A percentile compares a stretch with the other conserved stretches of the same genome.
These are phyloP conservation scores for Rhododendron kiyosumense DNA, from an alignment of 148 eudicot genomes.

Conservation along the genomic window DNA sequence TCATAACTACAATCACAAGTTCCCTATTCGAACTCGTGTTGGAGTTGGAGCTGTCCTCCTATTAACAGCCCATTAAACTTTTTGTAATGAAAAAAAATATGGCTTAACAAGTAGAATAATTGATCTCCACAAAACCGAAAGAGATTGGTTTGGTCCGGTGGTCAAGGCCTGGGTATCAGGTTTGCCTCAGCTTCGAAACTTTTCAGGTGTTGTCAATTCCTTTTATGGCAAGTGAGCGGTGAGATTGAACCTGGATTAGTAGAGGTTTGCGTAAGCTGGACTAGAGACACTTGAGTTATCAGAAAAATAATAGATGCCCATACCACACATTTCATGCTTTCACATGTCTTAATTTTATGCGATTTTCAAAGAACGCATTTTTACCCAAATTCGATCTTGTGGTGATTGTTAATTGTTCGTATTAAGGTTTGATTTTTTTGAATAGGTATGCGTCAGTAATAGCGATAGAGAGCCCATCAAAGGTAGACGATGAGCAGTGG, in stretches of 20 bases:
- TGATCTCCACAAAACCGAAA: too few species aligned
- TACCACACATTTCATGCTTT: not conserved
- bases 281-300: not conserved
- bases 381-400: not conserved
- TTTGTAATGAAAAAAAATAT: not conserved
- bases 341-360: not conserved
- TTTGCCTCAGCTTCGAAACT: too few species aligned
- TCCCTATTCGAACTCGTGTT: not conserved
- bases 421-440: not conserved
- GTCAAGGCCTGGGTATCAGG: too few species aligned
- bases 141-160: too few species aligned
- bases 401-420: too few species aligned
- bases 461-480: conserved; percentile 78
- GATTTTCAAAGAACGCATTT: not conserved
- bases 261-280: fast-evolving
- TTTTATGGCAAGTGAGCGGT: too few species aligned
- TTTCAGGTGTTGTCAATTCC: too few species aligned
- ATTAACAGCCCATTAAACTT: not conserved
- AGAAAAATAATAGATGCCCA: not conserved
- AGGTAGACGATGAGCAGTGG: conserved; percentile 92
- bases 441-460: conserved; percentile 78
- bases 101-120: not conserved
- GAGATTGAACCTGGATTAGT: not conserved
- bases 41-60: not conserved
- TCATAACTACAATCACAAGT: not conserved